A percentile compares a stretch with the other conserved stretches of the same genome.
phyloP scores from a whole-genome alignment of 73 alveolate genomes.

The Stentor roeselii region DNA sequence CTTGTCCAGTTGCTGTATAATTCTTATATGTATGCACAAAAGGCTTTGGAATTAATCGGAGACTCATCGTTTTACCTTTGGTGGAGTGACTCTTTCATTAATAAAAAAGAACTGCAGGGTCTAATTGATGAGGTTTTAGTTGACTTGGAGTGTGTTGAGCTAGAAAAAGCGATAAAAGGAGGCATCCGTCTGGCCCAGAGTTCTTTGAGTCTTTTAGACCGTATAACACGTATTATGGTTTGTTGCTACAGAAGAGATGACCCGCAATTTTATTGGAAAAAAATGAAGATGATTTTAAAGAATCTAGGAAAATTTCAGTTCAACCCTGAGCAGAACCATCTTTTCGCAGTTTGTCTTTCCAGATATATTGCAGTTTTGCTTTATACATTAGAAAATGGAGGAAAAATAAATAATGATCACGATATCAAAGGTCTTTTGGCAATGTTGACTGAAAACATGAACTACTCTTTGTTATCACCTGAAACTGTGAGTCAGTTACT shows the following conservation, averaged over 20 bases:
- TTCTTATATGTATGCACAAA: neutral
- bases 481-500: neutral
- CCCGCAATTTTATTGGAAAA: slow-evolving; percentile 15
- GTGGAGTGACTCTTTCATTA: slow-evolving; percentile 10
- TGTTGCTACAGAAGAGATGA: neutral
- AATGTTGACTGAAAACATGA: neutral
- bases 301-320: neutral
- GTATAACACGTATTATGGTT: neutral
- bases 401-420: neutral
- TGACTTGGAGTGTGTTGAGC: neutral
- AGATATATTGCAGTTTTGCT: slow-evolving; percentile 3
- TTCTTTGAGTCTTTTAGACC: neutral
- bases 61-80: neutral
- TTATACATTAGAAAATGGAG: neutral
- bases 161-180: neutral
- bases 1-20: neutral
- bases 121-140: neutral
- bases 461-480: neutral
- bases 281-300: slow-evolving; percentile 5
- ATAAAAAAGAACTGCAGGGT: neutral
- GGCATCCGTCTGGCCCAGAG: neutral
- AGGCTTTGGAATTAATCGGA: neutral
- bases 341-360: neutral
- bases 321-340: neutral
- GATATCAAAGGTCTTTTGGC: neutral